Conservation (phyloP, 176 grass and related monocot species). For the Cenchrus purpureus region DNA sequence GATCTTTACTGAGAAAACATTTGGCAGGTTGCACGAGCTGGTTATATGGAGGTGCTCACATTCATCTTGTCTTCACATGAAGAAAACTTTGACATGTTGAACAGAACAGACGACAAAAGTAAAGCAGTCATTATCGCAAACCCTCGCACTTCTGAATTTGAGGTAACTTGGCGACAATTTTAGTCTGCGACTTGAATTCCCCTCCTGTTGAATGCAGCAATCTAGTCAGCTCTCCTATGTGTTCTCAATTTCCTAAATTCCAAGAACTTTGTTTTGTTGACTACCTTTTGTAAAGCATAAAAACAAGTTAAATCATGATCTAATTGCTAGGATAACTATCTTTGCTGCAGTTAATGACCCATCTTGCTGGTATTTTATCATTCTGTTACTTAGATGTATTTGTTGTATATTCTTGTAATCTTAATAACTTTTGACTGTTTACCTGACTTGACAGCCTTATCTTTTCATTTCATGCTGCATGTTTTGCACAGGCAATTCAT, state of each 20-base stretch:
- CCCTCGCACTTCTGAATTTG: constrained; percentile 90
- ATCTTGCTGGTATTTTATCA: constrained; percentile 7
- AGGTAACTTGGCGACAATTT: constrained; percentile 48
- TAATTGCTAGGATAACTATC: not conserved
- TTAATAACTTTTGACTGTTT: not conserved
- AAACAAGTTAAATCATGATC: constrained; percentile 11
- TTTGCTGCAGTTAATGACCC: constrained; percentile 13
- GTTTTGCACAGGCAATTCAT: not conserved
- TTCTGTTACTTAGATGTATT: not conserved
- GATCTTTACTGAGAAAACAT: constrained; percentile 14
- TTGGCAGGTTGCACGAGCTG: constrained; percentile 84
- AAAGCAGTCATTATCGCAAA: constrained; percentile 94
- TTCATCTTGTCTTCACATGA: constrained; percentile 88
- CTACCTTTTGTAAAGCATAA: not conserved
- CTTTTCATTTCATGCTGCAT: not conserved
- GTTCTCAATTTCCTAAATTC: constrained; percentile 16
- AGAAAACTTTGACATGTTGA: constrained; percentile 94
- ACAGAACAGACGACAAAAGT: constrained; percentile 72
- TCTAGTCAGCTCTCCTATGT: not conserved
- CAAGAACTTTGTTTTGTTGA: not conserved
- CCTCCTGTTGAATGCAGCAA: not conserved
- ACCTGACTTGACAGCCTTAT: constrained; percentile 1
- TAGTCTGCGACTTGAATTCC: not conserved
- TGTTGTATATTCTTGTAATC: not conserved
- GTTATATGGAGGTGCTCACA: constrained; percentile 98